These are phyloP conservation scores for Camellia sinensis DNA, from an alignment of 148 eudicot species.

Conservation along the genomic window DNA sequence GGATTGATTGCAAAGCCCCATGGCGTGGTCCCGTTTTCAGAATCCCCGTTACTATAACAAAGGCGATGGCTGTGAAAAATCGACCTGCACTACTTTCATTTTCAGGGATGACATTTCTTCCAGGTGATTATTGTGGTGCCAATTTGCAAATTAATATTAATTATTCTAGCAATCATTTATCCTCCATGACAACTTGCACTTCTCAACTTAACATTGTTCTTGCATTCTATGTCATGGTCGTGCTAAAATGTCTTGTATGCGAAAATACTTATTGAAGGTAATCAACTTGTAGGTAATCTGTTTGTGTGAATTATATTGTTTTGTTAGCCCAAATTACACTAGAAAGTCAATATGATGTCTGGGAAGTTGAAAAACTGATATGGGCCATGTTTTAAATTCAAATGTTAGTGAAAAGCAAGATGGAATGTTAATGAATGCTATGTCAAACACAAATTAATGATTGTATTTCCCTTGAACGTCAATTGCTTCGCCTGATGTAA, in stretches of 20 bases:
- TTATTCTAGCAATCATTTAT: neutral
- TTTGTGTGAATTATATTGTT: neutral
- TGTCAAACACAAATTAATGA: too few relatives aligned
- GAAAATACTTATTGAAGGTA: neutral
- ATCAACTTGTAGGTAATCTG: neutral
- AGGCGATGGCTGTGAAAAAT: conserved; percentile 58
- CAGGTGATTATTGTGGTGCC: conserved; percentile 47
- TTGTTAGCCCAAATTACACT: neutral
- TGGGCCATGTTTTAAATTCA: neutral
- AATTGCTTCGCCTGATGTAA: neutral
- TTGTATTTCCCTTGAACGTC: too few relatives aligned
- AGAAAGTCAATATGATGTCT: neutral
- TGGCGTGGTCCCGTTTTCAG: conserved; percentile 98
- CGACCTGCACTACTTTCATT: conserved; percentile 70
- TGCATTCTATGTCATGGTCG: neutral
- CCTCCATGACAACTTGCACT: neutral
- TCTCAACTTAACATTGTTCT: neutral
- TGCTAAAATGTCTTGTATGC: neutral
- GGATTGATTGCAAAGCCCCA: conserved; percentile 79
- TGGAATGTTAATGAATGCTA: neutral
- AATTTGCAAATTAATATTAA: neutral
- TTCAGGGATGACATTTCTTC: conserved; percentile 65
- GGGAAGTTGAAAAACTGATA: neutral
- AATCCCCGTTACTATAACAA: conserved; percentile 86
- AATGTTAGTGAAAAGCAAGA: neutral